A percentile compares a stretch with the other conserved stretches of the same genome.
phyloP scores from a whole-genome alignment of 805 yeast genomes.

The Pichia scutulata region DNA sequence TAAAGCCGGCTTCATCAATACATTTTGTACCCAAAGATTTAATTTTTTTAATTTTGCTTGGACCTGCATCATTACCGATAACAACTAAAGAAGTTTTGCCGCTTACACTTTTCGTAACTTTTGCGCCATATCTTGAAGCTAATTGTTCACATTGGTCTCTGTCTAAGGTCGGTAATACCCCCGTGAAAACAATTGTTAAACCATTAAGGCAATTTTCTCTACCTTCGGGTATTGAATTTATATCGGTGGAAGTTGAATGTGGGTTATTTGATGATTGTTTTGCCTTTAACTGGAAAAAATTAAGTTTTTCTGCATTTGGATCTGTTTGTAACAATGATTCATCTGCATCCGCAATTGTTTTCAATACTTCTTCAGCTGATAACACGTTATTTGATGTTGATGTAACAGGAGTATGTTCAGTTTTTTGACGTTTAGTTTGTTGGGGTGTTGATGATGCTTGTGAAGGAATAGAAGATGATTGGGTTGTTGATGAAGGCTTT shows the following conservation, averaged over 20 bases:
- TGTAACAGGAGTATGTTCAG: neutral
- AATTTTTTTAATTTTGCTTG: conserved; percentile 82
- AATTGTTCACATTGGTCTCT: conserved; percentile 67
- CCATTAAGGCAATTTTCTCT: conserved; percentile 83
- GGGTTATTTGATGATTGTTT: conserved; percentile 25
- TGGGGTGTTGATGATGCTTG: neutral
- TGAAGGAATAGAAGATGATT: neutral
- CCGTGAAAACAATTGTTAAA: conserved; percentile 88
- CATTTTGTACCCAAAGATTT: conserved; percentile 68
- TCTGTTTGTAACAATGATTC: conserved; percentile 29
- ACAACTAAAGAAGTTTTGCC: conserved; percentile 84
- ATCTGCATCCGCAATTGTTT: conserved; percentile 67
- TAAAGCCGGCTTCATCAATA: conserved; percentile 79
- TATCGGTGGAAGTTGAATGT: conserved; percentile 20
- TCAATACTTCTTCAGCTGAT: conserved; percentile 49
- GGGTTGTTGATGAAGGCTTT: neutral
- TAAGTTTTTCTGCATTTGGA: conserved; percentile 44
- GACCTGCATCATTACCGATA: conserved; percentile 94
- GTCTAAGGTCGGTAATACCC: conserved; percentile 71
- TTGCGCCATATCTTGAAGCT: conserved; percentile 86
- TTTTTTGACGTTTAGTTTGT: conserved; percentile 6
- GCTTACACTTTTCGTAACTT: conserved; percentile 78
- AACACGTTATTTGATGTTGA: neutral
- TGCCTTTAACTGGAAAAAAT: conserved; percentile 50
- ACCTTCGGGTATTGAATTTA: conserved; percentile 65